Base-by-base conservation (phyloP, 2,329 filamentous ascomycete species). In the Alternaria dauci region DNA sequence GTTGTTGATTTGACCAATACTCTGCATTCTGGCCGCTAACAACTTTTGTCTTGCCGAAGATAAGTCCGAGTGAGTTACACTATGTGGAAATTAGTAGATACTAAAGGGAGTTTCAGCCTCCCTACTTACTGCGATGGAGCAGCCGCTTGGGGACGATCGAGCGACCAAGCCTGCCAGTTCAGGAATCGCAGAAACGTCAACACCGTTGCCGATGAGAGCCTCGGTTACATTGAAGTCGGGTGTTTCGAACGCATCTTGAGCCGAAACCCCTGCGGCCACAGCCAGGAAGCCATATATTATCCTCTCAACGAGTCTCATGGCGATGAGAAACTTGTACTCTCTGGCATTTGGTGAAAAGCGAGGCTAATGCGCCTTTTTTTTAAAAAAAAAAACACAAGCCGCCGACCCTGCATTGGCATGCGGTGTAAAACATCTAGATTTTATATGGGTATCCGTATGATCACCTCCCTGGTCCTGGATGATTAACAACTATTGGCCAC, bases 31-130 rank as follows among this genome's bases (percentile, higher is more conserved):
- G 32, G 7, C 32, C 14, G 0, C 14, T 14, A 12, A 6, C 32
- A 36, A 36, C 32, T 12, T 1, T 14, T 0, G 32, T 36, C 32
- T 36, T 16, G 2, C 32, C 32, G 14, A 36, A 36, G 32, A 36
- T 14, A 6, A 14, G 0, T 12, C 14, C 2, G 12, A 36, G 32
- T 6, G 32, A 36, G 14, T 36, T 2, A 16, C 32, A 36, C 32
- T 36, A 36, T 36, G 32, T 0, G 2, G 2, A 36, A 16, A 36
- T 16, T 16, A 36, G 32, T 12, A 36, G 0, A 8, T 3, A 14
- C 1, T 0, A 12, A 36, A 7, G 0, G 2, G 14, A 36, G 12
- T 6, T 14, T 6, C 14, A 2, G 0, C 14, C 6, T 4, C 0
- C 12, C 2, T 36, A 36, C 32, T 36, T 14, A 36, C 14, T 36